Evolutionary conservation across 768 basidiomycete species (phyloP), one percentile per base, ranked within the genome.

Genomic region (Auriscalpium vulgare): DNA sequence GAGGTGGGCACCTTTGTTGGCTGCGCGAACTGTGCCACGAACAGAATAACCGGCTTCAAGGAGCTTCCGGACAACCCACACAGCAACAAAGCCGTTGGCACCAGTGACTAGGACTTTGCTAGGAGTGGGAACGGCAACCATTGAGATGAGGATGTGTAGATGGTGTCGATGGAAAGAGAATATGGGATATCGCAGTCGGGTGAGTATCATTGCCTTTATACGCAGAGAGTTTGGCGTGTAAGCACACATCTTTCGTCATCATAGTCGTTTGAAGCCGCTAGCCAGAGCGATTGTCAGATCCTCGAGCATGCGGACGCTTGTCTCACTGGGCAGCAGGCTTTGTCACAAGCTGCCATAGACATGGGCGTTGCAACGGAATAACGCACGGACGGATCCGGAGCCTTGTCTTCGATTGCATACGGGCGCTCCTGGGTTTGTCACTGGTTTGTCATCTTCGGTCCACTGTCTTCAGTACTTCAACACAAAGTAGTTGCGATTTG

Each of bases 11-110:
- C 72, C 78, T 66, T 80, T 80, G n/a, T 62, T 63, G 9, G 56
- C 55, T 3, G 69, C 70, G 36, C 80, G 72, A 9, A 79, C 75
- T 1, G 78, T 78, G 3, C 77, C 75, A n/a, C 74, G 69, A 17
- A 71, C 68, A 37, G 57, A 17, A 63, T 70, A 77, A 0, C 78
- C 78, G 7, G 62, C 54, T 40, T 73, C 67, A 37, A 78, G 67
- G 16, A 75, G 63, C 9, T 44, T 40, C 17, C 66, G 59, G 16
- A 69, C 65, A 44, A 73, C 63, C 67, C 71, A 72, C 3, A 56
- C 50, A 35, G 63, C 67, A 49, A 67, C 63, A 38, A n/a, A 57
- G 13, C 56, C 50, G 29, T 54, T 50, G 7, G 59, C 56, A 13
- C 56, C 56, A 21, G 57, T 49, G 34, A 59, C 47, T 5, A 59